Base-by-base conservation (phyloP, 208 protist species). In the Trypanosoma vivax region DNA sequence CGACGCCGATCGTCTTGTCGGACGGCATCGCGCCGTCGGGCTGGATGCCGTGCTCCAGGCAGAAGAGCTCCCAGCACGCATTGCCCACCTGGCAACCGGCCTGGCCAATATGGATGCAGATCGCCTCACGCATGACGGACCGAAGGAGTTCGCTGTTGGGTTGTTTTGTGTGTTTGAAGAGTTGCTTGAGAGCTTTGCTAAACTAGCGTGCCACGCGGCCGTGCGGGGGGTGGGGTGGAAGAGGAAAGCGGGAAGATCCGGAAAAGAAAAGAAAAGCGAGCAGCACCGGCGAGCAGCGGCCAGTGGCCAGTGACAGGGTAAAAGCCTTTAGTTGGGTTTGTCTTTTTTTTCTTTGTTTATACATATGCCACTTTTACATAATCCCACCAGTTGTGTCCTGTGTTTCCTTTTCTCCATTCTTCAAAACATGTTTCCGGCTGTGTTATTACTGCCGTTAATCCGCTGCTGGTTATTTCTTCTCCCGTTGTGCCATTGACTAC, bases 11-110 rank as follows among this genome's bases (percentile, higher is more conserved):
- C 48, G 68, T 86, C 73, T 94, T 91, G 73, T 94, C 81, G 9
- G 79, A 86, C 9, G 77, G 76, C 84, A 95, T 88, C 24, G 77
- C 70, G 47, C 92, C 92, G 60, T 97, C 90, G 24, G 73, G 80
- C 38, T 84, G 65, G 33, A 97, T 95, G 37, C 88, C 88, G 70
- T 97, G 92, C 61, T 97, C 92, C 14, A 94, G 70, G 74, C 85
- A 94, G 60, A 83, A 92, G 7, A 92, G 79, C 63, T 92, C 80
- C 96, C 97, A 99, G 79, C 96, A 98, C 43, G 92, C 68, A 51
- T 98, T 98, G 82, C 97, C 97, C 16, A 97, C 79, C 82, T 99
- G 97, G 60, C 92, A 76, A 77, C 97, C 97, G 56, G 93, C 95
- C 81, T 98, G 96, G 56, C 96, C 95, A 69, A 97, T 73, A 70